Evolutionary conservation across 306 rosid genomes (phyloP).

Genomic region (Glycine tomentella): DNA sequence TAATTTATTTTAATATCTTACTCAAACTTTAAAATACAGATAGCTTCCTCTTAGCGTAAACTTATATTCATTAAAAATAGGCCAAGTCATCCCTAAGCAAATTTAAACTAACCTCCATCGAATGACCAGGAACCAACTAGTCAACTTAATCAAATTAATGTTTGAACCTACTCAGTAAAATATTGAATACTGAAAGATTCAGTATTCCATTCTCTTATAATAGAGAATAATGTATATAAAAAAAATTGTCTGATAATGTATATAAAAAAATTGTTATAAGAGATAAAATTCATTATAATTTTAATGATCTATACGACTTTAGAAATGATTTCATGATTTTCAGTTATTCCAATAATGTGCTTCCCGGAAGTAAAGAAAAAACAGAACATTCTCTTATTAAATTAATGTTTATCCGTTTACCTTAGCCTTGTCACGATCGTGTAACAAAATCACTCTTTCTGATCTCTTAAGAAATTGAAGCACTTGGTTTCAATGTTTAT

Average conservation of each 20-base stretch:
- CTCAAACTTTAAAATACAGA: not conserved
- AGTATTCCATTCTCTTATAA: too few relatives aligned
- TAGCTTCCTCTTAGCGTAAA: not conserved
- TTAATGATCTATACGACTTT: too few relatives aligned
- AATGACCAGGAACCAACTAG: not conserved
- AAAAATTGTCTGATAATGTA: too few relatives aligned
- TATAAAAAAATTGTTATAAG: too few relatives aligned
- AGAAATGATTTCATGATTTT: too few relatives aligned
- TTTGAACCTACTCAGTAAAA: not conserved
- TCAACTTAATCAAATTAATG: not conserved
- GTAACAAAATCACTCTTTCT: not conserved
- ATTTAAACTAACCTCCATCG: not conserved
- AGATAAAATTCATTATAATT: too few relatives aligned
- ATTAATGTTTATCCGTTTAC: not conserved
- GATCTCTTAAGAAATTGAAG: not conserved
- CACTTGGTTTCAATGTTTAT: slow-evolving; percentile 8
- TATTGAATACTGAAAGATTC: too few relatives aligned
- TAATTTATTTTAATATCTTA: not conserved
- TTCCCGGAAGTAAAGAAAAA: too few relatives aligned
- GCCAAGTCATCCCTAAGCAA: not conserved
- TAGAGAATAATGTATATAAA: too few relatives aligned
- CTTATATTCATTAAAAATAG: not conserved
- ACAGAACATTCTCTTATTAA: not conserved
- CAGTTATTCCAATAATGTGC: too few relatives aligned
- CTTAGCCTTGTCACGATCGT: not conserved